Evolutionary conservation across 2,329 filamentous ascomycete genomes (phyloP).

Genomic region (Aureobasidium musti): DNA sequence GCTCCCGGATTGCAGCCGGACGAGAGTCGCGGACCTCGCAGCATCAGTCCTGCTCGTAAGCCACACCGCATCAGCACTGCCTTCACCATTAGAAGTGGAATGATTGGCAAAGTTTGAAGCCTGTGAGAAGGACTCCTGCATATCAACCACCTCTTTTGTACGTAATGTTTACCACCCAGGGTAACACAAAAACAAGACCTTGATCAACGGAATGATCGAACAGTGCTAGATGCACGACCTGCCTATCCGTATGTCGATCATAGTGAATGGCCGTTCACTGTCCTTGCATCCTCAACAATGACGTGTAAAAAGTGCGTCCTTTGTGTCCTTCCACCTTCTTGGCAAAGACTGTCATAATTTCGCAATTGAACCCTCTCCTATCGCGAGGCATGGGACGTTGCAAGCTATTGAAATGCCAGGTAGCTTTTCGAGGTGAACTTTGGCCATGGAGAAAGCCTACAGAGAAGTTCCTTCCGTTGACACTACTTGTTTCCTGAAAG

Average conservation of each 20-base stretch:
- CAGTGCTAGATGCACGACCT: not conserved
- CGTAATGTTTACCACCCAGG: slow-evolving; percentile 12
- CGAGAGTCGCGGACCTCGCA: not conserved
- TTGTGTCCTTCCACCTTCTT: no score
- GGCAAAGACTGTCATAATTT: no score
- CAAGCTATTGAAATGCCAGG: no score
- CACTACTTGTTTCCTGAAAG: no score
- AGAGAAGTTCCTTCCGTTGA: no score
- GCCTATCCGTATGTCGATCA: no score
- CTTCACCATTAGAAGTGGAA: slow-evolving; percentile 20
- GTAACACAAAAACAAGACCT: not conserved
- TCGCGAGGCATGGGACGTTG: no score
- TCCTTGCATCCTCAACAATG: not conserved
- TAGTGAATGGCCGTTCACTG: not conserved
- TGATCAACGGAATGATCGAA: not conserved
- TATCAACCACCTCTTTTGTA: not conserved
- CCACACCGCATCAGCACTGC: slow-evolving; percentile 25
- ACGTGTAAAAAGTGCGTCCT: no score
- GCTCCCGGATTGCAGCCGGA: not conserved
- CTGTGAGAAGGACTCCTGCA: not conserved
- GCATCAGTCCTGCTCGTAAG: slow-evolving; percentile 13
- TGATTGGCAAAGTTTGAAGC: slow-evolving; percentile 17
- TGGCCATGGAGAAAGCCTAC: no score
- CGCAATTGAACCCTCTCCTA: no score
- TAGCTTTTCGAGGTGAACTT: no score